phyloP scores from a whole-genome alignment of 768 basidiomycete genomes.

The Amanita inopinata region DNA sequence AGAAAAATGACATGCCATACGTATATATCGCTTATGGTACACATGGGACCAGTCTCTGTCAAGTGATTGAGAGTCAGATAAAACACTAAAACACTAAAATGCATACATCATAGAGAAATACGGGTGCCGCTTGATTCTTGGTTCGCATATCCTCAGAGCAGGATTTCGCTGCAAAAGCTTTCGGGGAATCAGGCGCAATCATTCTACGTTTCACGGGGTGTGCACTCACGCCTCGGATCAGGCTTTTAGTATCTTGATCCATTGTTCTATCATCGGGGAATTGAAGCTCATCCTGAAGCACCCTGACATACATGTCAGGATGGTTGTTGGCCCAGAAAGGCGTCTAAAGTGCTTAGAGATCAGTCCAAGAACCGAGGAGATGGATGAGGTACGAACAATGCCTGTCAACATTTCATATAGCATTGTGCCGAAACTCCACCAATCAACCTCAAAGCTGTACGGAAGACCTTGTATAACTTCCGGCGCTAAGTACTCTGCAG shows the following conservation, averaged over 20 bases:
- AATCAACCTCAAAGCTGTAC: slow-evolving; percentile 93
- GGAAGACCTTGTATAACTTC: slow-evolving; percentile 89
- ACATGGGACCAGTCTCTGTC: slow-evolving; percentile 88
- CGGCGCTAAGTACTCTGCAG: slow-evolving; percentile 94
- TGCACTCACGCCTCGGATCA: slow-evolving; percentile 80
- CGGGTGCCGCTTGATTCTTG: slow-evolving; percentile 86
- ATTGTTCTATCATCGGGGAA: slow-evolving; percentile 90
- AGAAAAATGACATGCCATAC: slow-evolving; percentile 33
- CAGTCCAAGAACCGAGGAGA: slow-evolving; percentile 10
- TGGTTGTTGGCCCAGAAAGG: slow-evolving; percentile 92
- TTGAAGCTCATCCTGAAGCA: slow-evolving; percentile 80
- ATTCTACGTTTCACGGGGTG: slow-evolving; percentile 8
- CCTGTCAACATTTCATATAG: slow-evolving; percentile 96
- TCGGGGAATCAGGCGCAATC: slow-evolving; percentile 7
- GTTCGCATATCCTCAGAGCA: slow-evolving; percentile 81
- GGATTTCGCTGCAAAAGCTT: slow-evolving; percentile 93
- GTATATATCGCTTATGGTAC: slow-evolving; percentile 90
- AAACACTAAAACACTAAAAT: slow-evolving; percentile 1
- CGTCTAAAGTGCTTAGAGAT: slow-evolving; percentile 40
- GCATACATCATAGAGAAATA: slow-evolving; percentile 93
- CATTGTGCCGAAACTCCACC: slow-evolving; percentile 99
- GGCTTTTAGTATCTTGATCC: slow-evolving; percentile 90
- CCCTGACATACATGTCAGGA: slow-evolving; percentile 90
- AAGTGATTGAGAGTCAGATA: slow-evolving; percentile 11
- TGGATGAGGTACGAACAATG: slow-evolving; percentile 38